Percentiles rank a stretch among this genome's conserved stretches.
Evolutionary conservation across 2,329 filamentous ascomycete species (phyloP).

Genomic region (Atkinsonella hypoxylon): DNA sequence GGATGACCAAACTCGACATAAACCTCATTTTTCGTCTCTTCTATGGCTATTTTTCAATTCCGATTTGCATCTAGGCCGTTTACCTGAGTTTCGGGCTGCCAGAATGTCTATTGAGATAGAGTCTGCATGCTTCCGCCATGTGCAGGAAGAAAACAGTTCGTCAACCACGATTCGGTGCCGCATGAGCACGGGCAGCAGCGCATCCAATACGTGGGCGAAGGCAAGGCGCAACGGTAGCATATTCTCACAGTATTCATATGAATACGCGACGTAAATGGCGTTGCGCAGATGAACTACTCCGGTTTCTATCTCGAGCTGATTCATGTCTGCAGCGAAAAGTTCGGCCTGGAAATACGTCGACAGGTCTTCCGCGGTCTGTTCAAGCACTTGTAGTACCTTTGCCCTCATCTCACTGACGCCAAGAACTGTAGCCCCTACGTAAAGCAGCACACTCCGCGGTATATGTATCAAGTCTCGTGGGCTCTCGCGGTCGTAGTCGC

Average conservation of each 20-base stretch:
- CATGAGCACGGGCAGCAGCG: constrained; percentile 13
- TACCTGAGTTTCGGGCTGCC: neutral
- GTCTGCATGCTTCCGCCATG: constrained; percentile 15
- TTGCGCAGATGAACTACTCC: constrained; percentile 17
- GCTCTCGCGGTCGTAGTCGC: constrained; percentile 12
- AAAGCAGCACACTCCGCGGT: constrained; percentile 21
- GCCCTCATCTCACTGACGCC: constrained; percentile 16
- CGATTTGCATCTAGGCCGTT: neutral
- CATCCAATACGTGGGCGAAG: constrained; percentile 19
- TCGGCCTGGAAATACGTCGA: constrained; percentile 10
- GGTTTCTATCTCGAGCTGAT: constrained; percentile 10
- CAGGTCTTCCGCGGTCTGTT: constrained; percentile 15
- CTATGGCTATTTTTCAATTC: neutral
- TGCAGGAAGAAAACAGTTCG: constrained; percentile 12
- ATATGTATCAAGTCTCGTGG: constrained; percentile 19
- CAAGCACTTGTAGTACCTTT: constrained; percentile 17
- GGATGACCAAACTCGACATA: no score
- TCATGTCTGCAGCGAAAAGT: constrained; percentile 9
- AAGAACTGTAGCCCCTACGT: constrained; percentile 19
- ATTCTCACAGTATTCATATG: constrained; percentile 11
- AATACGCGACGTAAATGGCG: constrained; percentile 18
- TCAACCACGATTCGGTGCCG: constrained; percentile 12
- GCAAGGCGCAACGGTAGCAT: constrained; percentile 21
- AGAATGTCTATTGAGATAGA: constrained; percentile 16
- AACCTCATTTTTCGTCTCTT: neutral